Evolutionary conservation across 495 filamentous ascomycete species (phyloP).

Genomic region (Penicillium paradoxum): DNA sequence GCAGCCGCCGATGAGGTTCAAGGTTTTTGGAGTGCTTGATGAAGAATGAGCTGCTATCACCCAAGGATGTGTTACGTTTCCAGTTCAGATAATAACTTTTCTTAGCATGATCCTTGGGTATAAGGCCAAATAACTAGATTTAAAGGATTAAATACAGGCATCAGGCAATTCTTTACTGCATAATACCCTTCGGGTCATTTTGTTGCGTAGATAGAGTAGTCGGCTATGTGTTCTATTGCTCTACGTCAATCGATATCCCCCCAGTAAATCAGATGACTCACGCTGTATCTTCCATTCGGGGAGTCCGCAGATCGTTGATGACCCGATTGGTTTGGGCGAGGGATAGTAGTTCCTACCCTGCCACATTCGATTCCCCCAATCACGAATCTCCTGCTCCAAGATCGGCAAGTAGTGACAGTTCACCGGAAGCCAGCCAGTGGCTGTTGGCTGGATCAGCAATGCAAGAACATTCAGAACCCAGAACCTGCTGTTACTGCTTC

Average conservation of each 20-base stretch:
- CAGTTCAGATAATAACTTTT: no score
- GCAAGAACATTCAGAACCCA: constrained; percentile 14
- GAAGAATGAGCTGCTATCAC: no score
- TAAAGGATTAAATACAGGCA: not conserved
- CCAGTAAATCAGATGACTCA: not conserved
- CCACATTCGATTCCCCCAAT: constrained; percentile 14
- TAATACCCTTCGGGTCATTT: not conserved
- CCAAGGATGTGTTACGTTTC: no score
- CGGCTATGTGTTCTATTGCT: not conserved
- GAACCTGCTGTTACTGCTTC: constrained; percentile 8
- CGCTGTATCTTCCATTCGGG: not conserved
- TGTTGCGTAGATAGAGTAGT: not conserved
- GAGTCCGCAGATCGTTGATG: constrained; percentile 10
- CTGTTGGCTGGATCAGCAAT: not conserved
- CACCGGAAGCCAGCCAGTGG: constrained; percentile 5
- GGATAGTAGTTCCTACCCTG: constrained; percentile 1
- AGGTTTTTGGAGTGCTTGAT: no score
- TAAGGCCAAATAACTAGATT: no score
- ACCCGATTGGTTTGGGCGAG: constrained; percentile 8
- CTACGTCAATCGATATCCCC: not conserved
- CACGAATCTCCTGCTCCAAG: constrained; percentile 12
- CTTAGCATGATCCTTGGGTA: no score
- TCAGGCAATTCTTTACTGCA: not conserved
- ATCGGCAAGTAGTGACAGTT: constrained; percentile 7
- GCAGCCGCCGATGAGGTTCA: no score